Evolutionary conservation across 495 filamentous ascomycete species (phyloP).

Genomic region (Penicillium macrosclerotiorum): DNA sequence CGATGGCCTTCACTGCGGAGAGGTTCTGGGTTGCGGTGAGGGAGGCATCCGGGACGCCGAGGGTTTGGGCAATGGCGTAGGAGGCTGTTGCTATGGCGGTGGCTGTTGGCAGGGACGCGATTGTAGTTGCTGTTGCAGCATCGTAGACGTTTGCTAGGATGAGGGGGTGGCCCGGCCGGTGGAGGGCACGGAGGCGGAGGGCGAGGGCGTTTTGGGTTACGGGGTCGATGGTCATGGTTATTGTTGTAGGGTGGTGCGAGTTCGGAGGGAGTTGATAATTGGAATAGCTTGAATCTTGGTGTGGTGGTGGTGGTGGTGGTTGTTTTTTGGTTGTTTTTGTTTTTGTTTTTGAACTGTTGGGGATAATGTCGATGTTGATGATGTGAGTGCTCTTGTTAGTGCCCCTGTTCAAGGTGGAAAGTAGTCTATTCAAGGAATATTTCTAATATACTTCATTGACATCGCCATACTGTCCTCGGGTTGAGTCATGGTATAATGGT

Average conservation of each 20-base stretch:
- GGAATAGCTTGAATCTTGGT: too few relatives aligned
- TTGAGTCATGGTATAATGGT: too few relatives aligned
- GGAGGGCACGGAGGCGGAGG: slow-evolving; percentile 34
- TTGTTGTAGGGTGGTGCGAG: neutral
- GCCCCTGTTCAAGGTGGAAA: too few relatives aligned
- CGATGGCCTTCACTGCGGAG: slow-evolving; percentile 78
- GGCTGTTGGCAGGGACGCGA: slow-evolving; percentile 38
- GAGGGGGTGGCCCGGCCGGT: slow-evolving; percentile 46
- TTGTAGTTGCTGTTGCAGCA: slow-evolving; percentile 38
- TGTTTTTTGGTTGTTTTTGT: too few relatives aligned
- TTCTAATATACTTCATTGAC: too few relatives aligned
- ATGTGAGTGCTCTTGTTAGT: too few relatives aligned
- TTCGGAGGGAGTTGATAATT: too few relatives aligned
- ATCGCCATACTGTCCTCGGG: too few relatives aligned
- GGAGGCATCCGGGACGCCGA: slow-evolving; percentile 40
- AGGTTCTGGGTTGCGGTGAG: slow-evolving; percentile 51
- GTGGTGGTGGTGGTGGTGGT: too few relatives aligned
- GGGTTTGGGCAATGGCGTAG: slow-evolving; percentile 45
- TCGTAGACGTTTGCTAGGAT: slow-evolving; percentile 55
- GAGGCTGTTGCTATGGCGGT: slow-evolving; percentile 54
- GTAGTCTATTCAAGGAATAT: too few relatives aligned
- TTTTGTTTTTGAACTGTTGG: too few relatives aligned
- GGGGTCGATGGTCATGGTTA: neutral
- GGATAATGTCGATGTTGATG: too few relatives aligned
- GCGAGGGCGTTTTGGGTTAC: slow-evolving; percentile 6